Evolutionary conservation across 306 rosid species (phyloP).

Genomic region (Luffa aegyptiaca): DNA sequence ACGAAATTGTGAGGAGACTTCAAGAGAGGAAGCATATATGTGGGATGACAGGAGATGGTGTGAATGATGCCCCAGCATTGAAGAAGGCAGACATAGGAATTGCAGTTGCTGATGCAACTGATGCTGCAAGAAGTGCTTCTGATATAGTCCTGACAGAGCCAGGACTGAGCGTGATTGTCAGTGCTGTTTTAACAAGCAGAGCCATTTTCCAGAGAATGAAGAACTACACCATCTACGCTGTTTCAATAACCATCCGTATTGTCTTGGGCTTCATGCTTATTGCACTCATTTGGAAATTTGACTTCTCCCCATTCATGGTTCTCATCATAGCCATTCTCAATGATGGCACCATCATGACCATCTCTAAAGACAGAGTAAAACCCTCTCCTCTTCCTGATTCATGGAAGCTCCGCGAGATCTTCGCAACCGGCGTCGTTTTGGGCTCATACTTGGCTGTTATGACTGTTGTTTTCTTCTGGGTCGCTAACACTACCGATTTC

Average conservation of each 20-base stretch:
- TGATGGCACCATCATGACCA: conserved; percentile 94
- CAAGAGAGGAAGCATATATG: conserved; percentile 72
- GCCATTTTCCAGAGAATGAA: conserved; percentile 94
- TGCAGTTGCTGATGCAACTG: conserved; percentile 93
- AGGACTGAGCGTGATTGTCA: conserved; percentile 75
- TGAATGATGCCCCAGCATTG: conserved; percentile 87
- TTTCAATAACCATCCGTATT: conserved; percentile 75
- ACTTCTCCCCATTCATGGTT: conserved; percentile 96
- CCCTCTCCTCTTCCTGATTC: conserved; percentile 94
- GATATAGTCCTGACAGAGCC: conserved; percentile 90
- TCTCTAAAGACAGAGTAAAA: conserved; percentile 83
- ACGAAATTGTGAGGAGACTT: conserved; percentile 76
- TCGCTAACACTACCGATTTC: conserved; percentile 44
- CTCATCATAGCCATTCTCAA: conserved; percentile 77
- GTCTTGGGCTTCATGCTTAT: conserved; percentile 72
- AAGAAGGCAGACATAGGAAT: conserved; percentile 86
- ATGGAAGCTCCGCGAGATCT: conserved; percentile 85
- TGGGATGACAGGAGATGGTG: conserved; percentile 98
- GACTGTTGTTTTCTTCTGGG: conserved; percentile 89
- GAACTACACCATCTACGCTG: conserved; percentile 89
- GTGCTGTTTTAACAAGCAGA: conserved; percentile 83
- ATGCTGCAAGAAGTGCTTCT: conserved; percentile 86
- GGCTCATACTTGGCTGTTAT: conserved; percentile 79
- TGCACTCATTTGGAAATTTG: conserved; percentile 85
- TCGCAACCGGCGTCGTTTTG: conserved; percentile 62